Evolutionary conservation across 2,329 filamentous ascomycete genomes (phyloP).

Genomic region (Penicillium italicum): DNA sequence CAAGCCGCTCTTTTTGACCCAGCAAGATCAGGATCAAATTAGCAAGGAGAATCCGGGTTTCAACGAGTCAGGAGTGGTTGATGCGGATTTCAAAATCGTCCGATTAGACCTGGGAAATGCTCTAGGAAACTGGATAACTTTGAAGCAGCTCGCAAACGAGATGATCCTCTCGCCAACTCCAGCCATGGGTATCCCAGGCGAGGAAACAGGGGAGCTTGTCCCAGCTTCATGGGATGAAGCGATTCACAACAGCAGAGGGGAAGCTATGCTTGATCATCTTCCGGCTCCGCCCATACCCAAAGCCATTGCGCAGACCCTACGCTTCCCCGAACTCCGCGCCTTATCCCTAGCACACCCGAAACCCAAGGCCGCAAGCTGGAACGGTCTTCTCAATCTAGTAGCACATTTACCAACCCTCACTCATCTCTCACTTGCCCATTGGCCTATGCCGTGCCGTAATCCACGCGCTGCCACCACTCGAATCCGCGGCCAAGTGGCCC

Average conservation of each 20-base stretch:
- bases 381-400: conserved; percentile 52
- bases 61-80: conserved; percentile 6
- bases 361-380: conserved; percentile 50
- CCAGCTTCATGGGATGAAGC: conserved; percentile 45
- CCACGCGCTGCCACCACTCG: conserved; percentile 50
- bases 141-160: conserved; percentile 49
- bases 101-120: conserved; percentile 54
- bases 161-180: conserved; percentile 32
- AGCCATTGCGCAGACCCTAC: conserved; percentile 26
- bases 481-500: conserved; percentile 39
- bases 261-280: not conserved
- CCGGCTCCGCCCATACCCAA: conserved; percentile 15
- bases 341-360: conserved; percentile 55
- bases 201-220: conserved; percentile 16
- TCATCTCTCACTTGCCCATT: conserved; percentile 60
- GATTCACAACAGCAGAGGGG: conserved; percentile 1
- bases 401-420: conserved; percentile 55
- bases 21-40: conserved; percentile 4
- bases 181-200: not conserved
- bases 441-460: conserved; percentile 58
- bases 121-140: conserved; percentile 47
- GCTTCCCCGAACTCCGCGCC: conserved; percentile 54
- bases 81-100: conserved; percentile 43
- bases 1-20: conserved; percentile 47
- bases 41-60: conserved; percentile 6